A percentile compares a stretch with the other conserved stretches of the same genome.
phyloP scores from a whole-genome alignment of 1,284 basidiomycete genomes.

The Chalciporus sp. region DNA sequence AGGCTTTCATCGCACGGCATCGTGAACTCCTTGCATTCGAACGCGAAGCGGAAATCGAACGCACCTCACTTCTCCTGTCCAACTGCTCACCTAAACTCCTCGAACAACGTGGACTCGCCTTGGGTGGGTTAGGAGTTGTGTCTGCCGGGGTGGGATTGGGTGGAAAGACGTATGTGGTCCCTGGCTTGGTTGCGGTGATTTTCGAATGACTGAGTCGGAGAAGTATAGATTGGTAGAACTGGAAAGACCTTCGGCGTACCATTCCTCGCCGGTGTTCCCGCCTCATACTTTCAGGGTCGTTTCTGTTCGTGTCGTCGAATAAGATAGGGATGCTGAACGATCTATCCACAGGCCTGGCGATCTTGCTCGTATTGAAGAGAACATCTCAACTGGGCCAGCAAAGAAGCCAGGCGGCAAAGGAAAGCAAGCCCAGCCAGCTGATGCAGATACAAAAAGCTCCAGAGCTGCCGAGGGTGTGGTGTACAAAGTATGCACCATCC shows the following conservation, averaged over 20 bases:
- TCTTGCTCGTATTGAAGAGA: slow-evolving; percentile 80
- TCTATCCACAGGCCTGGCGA: slow-evolving; percentile 64
- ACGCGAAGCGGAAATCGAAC: slow-evolving; percentile 81
- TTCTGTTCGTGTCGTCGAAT: not conserved
- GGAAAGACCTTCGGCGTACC: slow-evolving; percentile 81
- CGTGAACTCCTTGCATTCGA: slow-evolving; percentile 70
- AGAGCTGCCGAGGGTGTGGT: slow-evolving; percentile 73
- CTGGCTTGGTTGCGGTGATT: not conserved
- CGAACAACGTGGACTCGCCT: slow-evolving; percentile 84
- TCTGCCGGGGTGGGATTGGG: slow-evolving; percentile 82
- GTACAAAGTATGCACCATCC: slow-evolving; percentile 58
- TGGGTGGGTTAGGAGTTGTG: slow-evolving; percentile 73
- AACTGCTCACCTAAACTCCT: slow-evolving; percentile 85
- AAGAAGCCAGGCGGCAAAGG: slow-evolving; percentile 48
- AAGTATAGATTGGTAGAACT: slow-evolving; percentile 80
- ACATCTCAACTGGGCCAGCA: slow-evolving; percentile 43
- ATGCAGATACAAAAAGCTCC: slow-evolving; percentile 38
- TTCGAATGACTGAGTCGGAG: slow-evolving; percentile 10
- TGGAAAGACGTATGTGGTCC: slow-evolving; percentile 76
- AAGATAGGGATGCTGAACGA: slow-evolving; percentile 7
- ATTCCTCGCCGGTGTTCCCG: slow-evolving; percentile 71
- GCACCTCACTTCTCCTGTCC: slow-evolving; percentile 78
- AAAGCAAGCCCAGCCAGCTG: slow-evolving; percentile 44
- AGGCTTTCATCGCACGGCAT: slow-evolving; percentile 74
- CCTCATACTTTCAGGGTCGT: slow-evolving; percentile 81